Conservation (phyloP, 169 alveolate genomes). For the Cyclospora cayetanensis region DNA sequence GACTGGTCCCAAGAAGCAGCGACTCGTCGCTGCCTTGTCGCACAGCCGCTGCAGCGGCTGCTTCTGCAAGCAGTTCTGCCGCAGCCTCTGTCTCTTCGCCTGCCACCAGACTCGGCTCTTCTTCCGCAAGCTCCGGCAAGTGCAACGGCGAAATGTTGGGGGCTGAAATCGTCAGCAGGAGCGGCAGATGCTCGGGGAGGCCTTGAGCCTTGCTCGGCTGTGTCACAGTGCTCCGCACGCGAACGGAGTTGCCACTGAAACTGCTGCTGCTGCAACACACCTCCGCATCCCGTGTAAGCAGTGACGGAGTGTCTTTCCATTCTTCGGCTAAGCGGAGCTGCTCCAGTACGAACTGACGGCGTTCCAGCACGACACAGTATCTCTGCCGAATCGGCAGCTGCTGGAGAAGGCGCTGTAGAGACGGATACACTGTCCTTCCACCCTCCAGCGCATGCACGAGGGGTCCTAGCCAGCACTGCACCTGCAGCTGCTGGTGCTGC, state of each 20-base stretch:
- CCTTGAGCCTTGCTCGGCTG: slow-evolving; percentile 28
- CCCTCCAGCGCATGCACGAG: background rate
- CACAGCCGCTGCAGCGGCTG: slow-evolving; percentile 53
- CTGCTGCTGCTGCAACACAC: slow-evolving; percentile 26
- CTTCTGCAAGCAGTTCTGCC: slow-evolving; percentile 9
- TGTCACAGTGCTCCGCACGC: slow-evolving; percentile 16
- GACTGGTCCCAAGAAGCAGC: background rate
- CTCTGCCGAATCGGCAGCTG: slow-evolving; percentile 23
- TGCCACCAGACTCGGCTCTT: background rate
- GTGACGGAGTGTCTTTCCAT: background rate
- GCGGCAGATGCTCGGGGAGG: slow-evolving; percentile 1
- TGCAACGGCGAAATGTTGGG: slow-evolving; percentile 18
- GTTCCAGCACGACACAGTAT: background rate
- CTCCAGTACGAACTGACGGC: slow-evolving; percentile 21
- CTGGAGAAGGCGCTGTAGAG: slow-evolving; percentile 30
- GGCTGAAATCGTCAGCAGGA: slow-evolving; percentile 27
- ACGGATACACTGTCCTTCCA: background rate
- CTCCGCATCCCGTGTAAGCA: slow-evolving; percentile 50
- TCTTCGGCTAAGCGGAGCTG: slow-evolving; percentile 13
- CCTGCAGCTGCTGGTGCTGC: slow-evolving; percentile 53
- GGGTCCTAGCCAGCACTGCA: slow-evolving; percentile 16
- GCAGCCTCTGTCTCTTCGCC: background rate
- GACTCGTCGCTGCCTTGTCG: background rate
- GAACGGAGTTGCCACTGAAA: slow-evolving; percentile 16
- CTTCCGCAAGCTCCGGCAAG: slow-evolving; percentile 34